These are phyloP conservation scores for Fusarium begoniae DNA, from an alignment of 2,329 filamentous ascomycete genomes.

Conservation along the genomic window DNA sequence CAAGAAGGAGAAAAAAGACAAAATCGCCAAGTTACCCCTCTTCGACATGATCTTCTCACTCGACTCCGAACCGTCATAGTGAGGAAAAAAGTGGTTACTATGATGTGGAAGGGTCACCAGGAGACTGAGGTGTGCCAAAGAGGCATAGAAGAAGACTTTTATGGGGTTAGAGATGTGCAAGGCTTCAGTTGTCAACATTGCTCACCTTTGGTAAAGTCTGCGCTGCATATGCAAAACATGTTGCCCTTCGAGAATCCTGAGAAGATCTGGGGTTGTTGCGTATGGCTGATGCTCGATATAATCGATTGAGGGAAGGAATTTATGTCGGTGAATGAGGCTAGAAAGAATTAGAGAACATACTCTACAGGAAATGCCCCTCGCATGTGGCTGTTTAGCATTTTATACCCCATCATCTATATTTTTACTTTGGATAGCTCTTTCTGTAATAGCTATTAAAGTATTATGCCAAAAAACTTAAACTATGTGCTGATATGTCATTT, in stretches of 20 bases:
- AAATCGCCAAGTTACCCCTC: neutral
- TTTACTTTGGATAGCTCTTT: neutral
- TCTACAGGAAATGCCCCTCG: neutral
- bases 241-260: neutral
- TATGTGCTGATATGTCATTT: neutral
- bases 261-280: neutral
- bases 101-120: neutral
- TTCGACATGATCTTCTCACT: too few species aligned
- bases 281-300: neutral
- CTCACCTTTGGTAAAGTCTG: neutral
- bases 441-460: neutral
- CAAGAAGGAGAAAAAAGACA: neutral
- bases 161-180: neutral
- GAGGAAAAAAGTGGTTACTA: neutral
- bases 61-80: neutral
- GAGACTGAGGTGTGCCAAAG: neutral
- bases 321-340: neutral
- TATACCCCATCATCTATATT: neutral
- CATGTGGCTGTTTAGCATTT: neutral
- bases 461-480: neutral
- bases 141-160: neutral
- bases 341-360: neutral
- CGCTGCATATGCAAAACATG: neutral
- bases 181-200: too few species aligned
- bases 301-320: neutral